Percentiles rank a stretch among this genome's conserved stretches.
Evolutionary conservation across 2,329 filamentous ascomycete genomes (phyloP).

Genomic region (Septoria petroselini): DNA sequence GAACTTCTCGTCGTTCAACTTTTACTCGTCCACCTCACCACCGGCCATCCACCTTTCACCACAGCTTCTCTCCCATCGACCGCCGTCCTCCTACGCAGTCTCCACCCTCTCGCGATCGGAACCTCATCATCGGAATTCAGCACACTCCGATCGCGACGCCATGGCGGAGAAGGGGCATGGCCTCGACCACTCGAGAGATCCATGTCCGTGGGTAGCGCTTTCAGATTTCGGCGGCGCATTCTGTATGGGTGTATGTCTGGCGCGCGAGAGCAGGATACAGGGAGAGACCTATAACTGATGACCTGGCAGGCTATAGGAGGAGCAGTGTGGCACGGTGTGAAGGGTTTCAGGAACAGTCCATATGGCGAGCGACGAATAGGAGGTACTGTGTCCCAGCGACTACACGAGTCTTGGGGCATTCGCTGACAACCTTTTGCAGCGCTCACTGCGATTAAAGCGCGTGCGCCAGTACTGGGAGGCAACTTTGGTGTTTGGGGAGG

Average conservation of each 20-base stretch:
- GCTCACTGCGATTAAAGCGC: slow-evolving; percentile 94
- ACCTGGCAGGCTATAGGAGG: slow-evolving; percentile 36
- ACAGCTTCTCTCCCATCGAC: too few species aligned
- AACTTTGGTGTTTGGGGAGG: slow-evolving; percentile 99
- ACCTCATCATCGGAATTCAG: too few species aligned
- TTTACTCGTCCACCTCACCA: too few species aligned
- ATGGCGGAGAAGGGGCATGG: slow-evolving; percentile 35
- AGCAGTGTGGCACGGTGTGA: slow-evolving; percentile 94
- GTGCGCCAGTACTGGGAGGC: slow-evolving; percentile 90
- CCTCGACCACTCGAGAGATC: slow-evolving; percentile 93
- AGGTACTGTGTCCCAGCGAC: slow-evolving; percentile 40
- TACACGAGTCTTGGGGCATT: slow-evolving; percentile 5
- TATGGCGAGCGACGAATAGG: slow-evolving; percentile 95
- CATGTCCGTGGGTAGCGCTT: slow-evolving; percentile 92
- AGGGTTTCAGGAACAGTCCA: slow-evolving; percentile 56
- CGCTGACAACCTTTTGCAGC: slow-evolving; percentile 41
- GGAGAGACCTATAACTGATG: not conserved
- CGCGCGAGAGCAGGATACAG: not conserved
- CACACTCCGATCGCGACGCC: slow-evolving; percentile 10
- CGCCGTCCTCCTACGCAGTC: too few species aligned
- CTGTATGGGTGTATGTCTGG: slow-evolving; percentile 79
- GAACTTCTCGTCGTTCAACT: too few species aligned
- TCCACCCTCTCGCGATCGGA: too few species aligned
- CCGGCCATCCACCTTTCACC: too few species aligned
- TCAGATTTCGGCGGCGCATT: slow-evolving; percentile 98